Evolutionary conservation across 257 asterid species (phyloP).

Genomic region (Primulina eburnea): DNA sequence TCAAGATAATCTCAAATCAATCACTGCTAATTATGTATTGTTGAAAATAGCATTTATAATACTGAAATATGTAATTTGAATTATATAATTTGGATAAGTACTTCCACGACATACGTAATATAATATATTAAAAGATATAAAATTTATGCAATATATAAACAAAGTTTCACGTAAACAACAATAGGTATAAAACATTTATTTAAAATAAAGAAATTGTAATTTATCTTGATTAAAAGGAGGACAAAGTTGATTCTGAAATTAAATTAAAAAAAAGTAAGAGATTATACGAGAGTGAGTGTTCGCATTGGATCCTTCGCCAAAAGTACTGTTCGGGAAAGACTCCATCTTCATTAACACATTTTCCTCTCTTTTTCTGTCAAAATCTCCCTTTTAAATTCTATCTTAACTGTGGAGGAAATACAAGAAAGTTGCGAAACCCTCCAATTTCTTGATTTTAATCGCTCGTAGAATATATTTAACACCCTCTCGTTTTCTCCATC

Average conservation of each 20-base stretch:
- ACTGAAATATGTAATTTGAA: too few species aligned
- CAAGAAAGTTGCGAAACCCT: conserved; percentile 1
- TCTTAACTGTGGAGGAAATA: neutral
- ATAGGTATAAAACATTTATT: too few species aligned
- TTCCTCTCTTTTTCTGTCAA: conserved; percentile 10
- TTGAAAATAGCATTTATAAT: neutral
- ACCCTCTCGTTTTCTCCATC: neutral
- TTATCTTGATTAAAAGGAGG: neutral
- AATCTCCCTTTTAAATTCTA: conserved; percentile 29
- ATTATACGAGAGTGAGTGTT: conserved; percentile 39
- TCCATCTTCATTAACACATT: conserved; percentile 24
- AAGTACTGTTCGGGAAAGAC: conserved; percentile 28
- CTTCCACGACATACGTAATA: neutral
- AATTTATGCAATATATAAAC: neutral
- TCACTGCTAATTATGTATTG: too few species aligned
- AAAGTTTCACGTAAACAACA: too few species aligned
- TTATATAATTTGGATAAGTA: neutral
- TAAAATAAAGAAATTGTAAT: too few species aligned
- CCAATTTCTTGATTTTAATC: conserved; percentile 21
- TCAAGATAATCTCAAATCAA: neutral
- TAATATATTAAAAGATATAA: too few species aligned
- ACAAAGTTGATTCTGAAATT: neutral
- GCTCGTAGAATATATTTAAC: conserved; percentile 18
- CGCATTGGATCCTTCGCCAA: conserved; percentile 59
- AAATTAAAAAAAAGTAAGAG: conserved; percentile 4